Base-by-base conservation (phyloP, 768 basidiomycete genomes). In the Suillus ampliporus region DNA sequence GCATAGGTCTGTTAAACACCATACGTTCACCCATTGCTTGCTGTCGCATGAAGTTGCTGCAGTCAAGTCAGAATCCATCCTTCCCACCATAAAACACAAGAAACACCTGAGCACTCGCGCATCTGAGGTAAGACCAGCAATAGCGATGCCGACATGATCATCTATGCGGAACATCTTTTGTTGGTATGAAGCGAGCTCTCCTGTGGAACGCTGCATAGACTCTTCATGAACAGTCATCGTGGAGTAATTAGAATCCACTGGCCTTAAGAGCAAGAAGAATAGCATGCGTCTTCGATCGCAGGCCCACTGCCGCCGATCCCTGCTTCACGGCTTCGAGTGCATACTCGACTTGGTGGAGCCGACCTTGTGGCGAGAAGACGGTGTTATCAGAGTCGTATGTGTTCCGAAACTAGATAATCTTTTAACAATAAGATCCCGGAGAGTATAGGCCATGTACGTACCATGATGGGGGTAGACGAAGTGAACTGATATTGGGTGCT, bases 141-240 rank as follows among this genome's bases (percentile, higher is more conserved):
- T 99, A 54, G 96, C 97, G 71, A 99, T 95, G n/a, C 97, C 97
- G 69, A 97, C 89, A 80, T 99, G 97, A 77, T 99, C 95, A 73
- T 99, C 97, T 88, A 99, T 97, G 72, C 95, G 86, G 78, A 97
- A 97, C 90, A 99, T 92, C 85, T 99, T 99, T 82, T 99, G 96
- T 75, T 99, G 97, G 83, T 99, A 99, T n/a, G 94, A 94, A 17
- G 97, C 96, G 58, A 99, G 85, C 76, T 99, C 97, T 64, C 97
- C 97, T 15, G 95, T 96, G 34, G 97, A 99, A 77, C 97, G 87
- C 97, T 99, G 56, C n/a, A 48, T 17, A 46, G 21, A 19, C 4
- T 13, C 54, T 13, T 64, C 41, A 38, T 67, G 52, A 69, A 46
- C 46, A 61, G 54, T 23, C 26, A 41, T 48, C 5, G 13, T 26